Conservation (phyloP, 2,329 filamentous ascomycete species). For the Fusarium setosum region DNA sequence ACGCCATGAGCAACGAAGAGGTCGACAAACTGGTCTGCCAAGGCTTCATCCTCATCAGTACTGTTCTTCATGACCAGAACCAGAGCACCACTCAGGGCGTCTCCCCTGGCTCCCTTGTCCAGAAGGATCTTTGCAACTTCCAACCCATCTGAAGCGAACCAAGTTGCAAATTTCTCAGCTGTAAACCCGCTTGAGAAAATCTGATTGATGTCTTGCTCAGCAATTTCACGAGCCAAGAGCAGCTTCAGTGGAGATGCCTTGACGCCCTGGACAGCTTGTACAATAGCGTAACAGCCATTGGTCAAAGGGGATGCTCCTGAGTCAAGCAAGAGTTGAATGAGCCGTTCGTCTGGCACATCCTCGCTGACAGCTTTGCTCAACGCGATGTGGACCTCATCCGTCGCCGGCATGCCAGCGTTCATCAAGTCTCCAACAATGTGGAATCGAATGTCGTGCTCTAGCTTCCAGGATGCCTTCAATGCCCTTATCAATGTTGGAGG, state of each 20-base stretch:
- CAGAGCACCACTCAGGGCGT: slow-evolving; percentile 58
- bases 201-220: slow-evolving; percentile 56
- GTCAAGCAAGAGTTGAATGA: slow-evolving; percentile 59
- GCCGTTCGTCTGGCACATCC: slow-evolving; percentile 59
- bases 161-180: slow-evolving; percentile 52
- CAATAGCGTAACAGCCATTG: slow-evolving; percentile 64
- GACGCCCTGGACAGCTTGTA: slow-evolving; percentile 58
- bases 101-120: slow-evolving; percentile 59
- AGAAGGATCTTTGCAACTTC: slow-evolving; percentile 61
- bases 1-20: slow-evolving; percentile 52
- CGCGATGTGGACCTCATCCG: slow-evolving; percentile 62
- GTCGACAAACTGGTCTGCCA: slow-evolving; percentile 60
- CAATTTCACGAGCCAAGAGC: slow-evolving; percentile 55
- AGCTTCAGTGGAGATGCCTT: slow-evolving; percentile 53
- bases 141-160: slow-evolving; percentile 61
- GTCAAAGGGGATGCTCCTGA: slow-evolving; percentile 64
- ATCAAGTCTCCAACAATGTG: slow-evolving; percentile 63
- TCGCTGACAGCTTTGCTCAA: slow-evolving; percentile 65
- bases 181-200: slow-evolving; percentile 60
- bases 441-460: slow-evolving; percentile 60
- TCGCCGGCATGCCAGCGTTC: slow-evolving; percentile 59
- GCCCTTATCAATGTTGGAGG: slow-evolving; percentile 60
- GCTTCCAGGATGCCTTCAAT: slow-evolving; percentile 65
- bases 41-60: slow-evolving; percentile 48
- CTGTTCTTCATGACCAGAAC: slow-evolving; percentile 58